Evolutionary conservation across 495 filamentous ascomycete genomes (phyloP), one percentile per base, ranked within the genome.

Genomic region (Penicillium antarcticum): DNA sequence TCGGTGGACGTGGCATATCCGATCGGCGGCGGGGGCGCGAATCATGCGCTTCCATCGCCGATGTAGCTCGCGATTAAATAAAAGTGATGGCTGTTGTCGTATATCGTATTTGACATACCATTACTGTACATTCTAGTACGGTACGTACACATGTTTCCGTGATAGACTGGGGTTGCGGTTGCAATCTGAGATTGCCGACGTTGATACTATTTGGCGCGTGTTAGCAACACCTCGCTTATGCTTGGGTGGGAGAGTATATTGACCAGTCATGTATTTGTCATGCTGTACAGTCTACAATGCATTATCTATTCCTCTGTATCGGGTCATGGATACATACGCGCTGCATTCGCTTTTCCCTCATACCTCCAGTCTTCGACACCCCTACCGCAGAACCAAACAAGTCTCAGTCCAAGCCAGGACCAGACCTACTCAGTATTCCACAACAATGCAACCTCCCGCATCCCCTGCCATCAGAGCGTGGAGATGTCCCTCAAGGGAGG

Each of bases 11-110:
- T 19, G n/a, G 45, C 19, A 24, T 31, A 52, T 13, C 48, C 34
- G 48, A 56, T 60, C 46, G 21, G 31, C 36, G 52, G 42, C 5
- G 18, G 29, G 33, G 18, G 33, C 46, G 38, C 50, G 41, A 54
- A 56, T 56, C 56, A 56, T 36, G 16, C 17, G 16, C 31, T 24
- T 5, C 9, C 16, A 56, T 62, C 48, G 59, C 32, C 45, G 56
- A 50, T 55, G 44, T 18, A 23, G 12, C 38, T 17, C 21, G 8
- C 31, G 40, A 44, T 44, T 1, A 1, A 29, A 29, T 1, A 1
- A 29, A 29, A 9, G 26, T 29, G 7, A 29, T 29, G 26, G 7
- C 26, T 29, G 26, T 29, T 29, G 26, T 10, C 6, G 26, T 29
- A 29, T 50, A 24, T 35, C 29, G 35, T 21, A 24, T 45, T 16